Percentiles rank a stretch among this genome's conserved stretches.
These are phyloP conservation scores for Pestalotiopsis sp. DNA, from an alignment of 2,329 filamentous ascomycete genomes.

Conservation along the genomic window DNA sequence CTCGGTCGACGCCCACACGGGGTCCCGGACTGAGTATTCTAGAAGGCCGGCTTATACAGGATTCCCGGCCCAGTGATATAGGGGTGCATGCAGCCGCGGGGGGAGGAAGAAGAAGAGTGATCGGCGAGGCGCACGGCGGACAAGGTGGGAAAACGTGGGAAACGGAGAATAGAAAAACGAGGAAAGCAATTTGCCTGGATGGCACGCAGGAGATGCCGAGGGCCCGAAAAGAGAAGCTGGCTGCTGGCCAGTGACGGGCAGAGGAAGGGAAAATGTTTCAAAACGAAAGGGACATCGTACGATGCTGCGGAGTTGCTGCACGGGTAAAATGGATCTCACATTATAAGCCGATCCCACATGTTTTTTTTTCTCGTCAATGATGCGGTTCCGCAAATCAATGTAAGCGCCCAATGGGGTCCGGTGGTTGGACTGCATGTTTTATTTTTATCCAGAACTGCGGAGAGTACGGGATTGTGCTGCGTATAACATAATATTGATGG, in stretches of 20 bases:
- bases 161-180: not conserved
- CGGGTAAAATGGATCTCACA: not conserved
- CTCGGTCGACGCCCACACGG: not conserved
- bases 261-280: not conserved
- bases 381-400: not conserved
- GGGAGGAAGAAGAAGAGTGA: not conserved
- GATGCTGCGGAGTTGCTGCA: not conserved
- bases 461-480: not conserved
- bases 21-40: not conserved
- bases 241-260: no score
- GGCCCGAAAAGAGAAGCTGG: not conserved
- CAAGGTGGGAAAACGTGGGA: not conserved
- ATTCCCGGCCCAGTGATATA: not conserved
- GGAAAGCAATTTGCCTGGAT: not conserved
- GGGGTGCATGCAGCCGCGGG: not conserved
- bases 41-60: not conserved
- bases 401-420: not conserved
- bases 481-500: not conserved
- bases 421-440: not conserved
- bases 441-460: not conserved
- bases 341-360: not conserved
- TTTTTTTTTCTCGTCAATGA: not conserved
- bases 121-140: not conserved
- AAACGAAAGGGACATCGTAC: not conserved
- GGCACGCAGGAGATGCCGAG: not conserved